Percentiles rank a stretch among this genome's conserved stretches.
Conservation (phyloP, 1,284 basidiomycete genomes). For the Gymnopus androsaceus region DNA sequence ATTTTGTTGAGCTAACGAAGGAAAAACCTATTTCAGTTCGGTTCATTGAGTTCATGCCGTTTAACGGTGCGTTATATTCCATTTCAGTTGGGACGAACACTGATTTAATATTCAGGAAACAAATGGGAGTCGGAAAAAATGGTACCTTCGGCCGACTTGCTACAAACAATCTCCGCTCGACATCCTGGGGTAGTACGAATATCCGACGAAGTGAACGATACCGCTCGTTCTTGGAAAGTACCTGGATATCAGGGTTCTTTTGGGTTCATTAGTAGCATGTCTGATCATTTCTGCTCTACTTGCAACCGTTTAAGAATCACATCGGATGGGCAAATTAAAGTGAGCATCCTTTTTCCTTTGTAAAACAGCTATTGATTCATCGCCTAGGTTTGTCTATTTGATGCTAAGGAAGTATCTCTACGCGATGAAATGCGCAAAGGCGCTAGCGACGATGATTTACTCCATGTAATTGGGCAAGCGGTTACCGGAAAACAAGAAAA, state of each 20-base stretch:
- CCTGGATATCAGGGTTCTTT: slow-evolving; percentile 74
- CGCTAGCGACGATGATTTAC: slow-evolving; percentile 64
- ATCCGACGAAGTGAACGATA: slow-evolving; percentile 75
- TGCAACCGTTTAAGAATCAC: slow-evolving; percentile 86
- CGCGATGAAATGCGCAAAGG: slow-evolving; percentile 73
- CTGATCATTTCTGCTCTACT: slow-evolving; percentile 86
- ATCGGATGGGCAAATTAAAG: slow-evolving; percentile 90
- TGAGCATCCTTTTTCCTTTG: slow-evolving; percentile 28
- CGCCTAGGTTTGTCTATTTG: slow-evolving; percentile 81
- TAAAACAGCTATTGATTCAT: neutral
- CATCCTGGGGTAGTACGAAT: slow-evolving; percentile 56
- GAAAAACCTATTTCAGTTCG: slow-evolving; percentile 69
- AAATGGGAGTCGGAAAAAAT: slow-evolving; percentile 85
- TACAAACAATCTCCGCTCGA: slow-evolving; percentile 47
- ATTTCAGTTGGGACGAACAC: neutral
- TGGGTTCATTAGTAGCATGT: slow-evolving; percentile 92
- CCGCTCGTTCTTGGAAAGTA: slow-evolving; percentile 77
- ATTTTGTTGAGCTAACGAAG: slow-evolving; percentile 79
- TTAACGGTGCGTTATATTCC: slow-evolving; percentile 58
- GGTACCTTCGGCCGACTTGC: slow-evolving; percentile 69
- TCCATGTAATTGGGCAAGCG: slow-evolving; percentile 65
- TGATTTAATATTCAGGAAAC: slow-evolving; percentile 58
- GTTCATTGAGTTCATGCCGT: slow-evolving; percentile 95
- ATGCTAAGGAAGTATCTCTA: slow-evolving; percentile 81
- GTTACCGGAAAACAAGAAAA: slow-evolving; percentile 80